Percentiles rank a stretch among this genome's conserved stretches.
phyloP scores from a whole-genome alignment of 768 basidiomycete species.

The Clavulina sp. region DNA sequence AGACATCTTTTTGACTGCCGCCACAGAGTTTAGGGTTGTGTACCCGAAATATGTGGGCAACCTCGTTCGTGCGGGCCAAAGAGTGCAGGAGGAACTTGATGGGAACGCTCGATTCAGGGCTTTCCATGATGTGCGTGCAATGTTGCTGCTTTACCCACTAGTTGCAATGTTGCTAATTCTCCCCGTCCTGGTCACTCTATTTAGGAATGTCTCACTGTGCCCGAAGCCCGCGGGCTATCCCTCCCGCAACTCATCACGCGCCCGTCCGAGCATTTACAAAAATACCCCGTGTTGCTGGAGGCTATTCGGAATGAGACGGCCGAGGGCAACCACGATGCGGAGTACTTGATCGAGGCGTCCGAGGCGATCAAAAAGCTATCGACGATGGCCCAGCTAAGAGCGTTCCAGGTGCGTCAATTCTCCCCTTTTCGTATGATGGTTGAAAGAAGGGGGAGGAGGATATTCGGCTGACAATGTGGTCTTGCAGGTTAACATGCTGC shows the following conservation, averaged over 20 bases:
- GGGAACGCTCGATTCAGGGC: conserved; percentile 62
- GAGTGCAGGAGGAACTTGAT: conserved; percentile 74
- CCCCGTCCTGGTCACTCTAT: conserved; percentile 9
- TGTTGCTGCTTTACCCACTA: conserved; percentile 7
- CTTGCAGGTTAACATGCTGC: no score
- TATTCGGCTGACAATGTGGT: no score
- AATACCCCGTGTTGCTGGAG: conserved; percentile 70
- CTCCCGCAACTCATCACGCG: conserved; percentile 65
- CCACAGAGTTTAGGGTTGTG: conserved; percentile 28
- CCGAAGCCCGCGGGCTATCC: conserved; percentile 43
- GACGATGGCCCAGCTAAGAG: conserved; percentile 60
- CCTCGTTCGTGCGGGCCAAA: conserved; percentile 69
- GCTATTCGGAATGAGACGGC: conserved; percentile 74
- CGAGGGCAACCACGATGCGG: conserved; percentile 61
- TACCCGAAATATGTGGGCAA: conserved; percentile 43
- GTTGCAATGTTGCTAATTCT: neutral
- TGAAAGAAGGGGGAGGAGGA: no score
- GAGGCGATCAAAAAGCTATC: conserved; percentile 71
- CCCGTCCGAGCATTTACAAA: conserved; percentile 65
- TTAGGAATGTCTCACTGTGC: conserved; percentile 33
- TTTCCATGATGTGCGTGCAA: conserved; percentile 56
- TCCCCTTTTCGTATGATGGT: no score
- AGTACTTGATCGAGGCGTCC: conserved; percentile 70
- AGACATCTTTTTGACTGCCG: conserved; percentile 37
- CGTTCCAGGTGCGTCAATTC: conserved; percentile 81